Percentiles rank a stretch among this genome's conserved stretches.
Evolutionary conservation across 2,329 filamentous ascomycete genomes (phyloP).

Genomic region (Xylariales sp.): DNA sequence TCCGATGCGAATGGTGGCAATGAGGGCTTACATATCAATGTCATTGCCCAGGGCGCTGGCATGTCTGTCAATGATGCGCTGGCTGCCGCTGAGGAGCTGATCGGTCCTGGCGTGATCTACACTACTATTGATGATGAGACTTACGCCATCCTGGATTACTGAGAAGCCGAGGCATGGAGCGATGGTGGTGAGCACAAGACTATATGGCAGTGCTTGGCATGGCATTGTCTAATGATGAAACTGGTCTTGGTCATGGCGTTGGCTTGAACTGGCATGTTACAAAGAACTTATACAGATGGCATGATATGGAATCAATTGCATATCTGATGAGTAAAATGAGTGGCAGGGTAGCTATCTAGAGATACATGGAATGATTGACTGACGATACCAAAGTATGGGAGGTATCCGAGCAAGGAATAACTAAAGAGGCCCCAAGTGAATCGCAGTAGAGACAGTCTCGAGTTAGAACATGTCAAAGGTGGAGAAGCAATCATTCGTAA

Average conservation of each 20-base stretch:
- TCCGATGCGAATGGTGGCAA: conserved; percentile 64
- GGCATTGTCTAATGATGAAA: neutral
- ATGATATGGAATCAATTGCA: neutral
- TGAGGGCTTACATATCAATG: conserved; percentile 78
- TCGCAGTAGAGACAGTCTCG: neutral
- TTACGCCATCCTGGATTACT: conserved; percentile 77
- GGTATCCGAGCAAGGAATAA: too few species aligned
- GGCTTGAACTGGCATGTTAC: neutral
- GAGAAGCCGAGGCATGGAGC: conserved; percentile 13
- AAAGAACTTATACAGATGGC: too few species aligned
- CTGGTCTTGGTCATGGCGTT: neutral
- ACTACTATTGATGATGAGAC: conserved; percentile 91
- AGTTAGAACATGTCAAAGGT: too few species aligned
- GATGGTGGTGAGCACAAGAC: neutral
- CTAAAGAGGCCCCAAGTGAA: neutral
- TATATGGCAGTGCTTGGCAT: too few species aligned
- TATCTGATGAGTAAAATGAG: conserved; percentile 13
- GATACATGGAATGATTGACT: conserved; percentile 15
- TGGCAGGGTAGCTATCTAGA: conserved; percentile 13
- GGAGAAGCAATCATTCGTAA: too few species aligned
- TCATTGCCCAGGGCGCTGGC: conserved; percentile 62
- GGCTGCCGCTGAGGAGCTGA: conserved; percentile 75
- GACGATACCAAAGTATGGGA: conserved; percentile 17
- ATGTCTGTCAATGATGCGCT: conserved; percentile 67
- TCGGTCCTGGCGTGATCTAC: conserved; percentile 71